Conservation (phyloP, 2,329 filamentous ascomycete species). For the Verticillium albo-atrum region DNA sequence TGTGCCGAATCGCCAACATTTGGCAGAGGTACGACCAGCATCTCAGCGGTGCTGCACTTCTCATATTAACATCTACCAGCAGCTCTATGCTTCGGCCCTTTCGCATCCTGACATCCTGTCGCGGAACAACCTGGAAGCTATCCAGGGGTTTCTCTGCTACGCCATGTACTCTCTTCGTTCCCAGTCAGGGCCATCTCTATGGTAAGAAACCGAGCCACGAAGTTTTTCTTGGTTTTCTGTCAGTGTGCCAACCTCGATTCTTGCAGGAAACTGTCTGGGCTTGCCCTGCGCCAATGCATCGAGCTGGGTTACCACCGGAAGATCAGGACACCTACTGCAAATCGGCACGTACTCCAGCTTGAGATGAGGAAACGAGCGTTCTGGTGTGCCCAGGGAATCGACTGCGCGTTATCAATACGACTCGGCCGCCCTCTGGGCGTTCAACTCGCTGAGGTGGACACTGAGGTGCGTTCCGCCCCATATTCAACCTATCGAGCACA, state of each 20-base stretch:
- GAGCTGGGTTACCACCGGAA: conserved; percentile 25
- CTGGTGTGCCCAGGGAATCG: conserved; percentile 8
- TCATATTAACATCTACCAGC: too few species aligned
- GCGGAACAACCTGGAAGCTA: conserved; percentile 18
- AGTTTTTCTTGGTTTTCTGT: too few species aligned
- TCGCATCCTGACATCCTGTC: background rate
- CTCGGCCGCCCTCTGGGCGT: conserved; percentile 4
- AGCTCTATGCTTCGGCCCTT: too few species aligned
- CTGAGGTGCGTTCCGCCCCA: background rate
- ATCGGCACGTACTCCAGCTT: background rate
- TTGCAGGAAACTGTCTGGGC: conserved; percentile 23
- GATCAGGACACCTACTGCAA: background rate
- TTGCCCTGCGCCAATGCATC: conserved; percentile 25
- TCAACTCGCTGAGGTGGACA: conserved; percentile 3
- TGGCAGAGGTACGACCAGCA: too few species aligned
- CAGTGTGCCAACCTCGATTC: too few species aligned
- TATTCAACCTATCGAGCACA: background rate
- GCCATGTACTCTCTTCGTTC: conserved; percentile 22
- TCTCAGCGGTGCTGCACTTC: too few species aligned
- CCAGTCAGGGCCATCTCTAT: conserved; percentile 18
- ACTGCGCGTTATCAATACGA: conserved; percentile 2
- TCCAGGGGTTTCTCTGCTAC: conserved; percentile 22
- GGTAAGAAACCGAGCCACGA: too few species aligned
- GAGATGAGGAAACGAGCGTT: conserved; percentile 8
- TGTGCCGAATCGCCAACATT: too few species aligned